Percentiles rank a stretch among this genome's conserved stretches.
phyloP scores from a whole-genome alignment of 1,284 basidiomycete genomes.

The Schizopora paradoxa region DNA sequence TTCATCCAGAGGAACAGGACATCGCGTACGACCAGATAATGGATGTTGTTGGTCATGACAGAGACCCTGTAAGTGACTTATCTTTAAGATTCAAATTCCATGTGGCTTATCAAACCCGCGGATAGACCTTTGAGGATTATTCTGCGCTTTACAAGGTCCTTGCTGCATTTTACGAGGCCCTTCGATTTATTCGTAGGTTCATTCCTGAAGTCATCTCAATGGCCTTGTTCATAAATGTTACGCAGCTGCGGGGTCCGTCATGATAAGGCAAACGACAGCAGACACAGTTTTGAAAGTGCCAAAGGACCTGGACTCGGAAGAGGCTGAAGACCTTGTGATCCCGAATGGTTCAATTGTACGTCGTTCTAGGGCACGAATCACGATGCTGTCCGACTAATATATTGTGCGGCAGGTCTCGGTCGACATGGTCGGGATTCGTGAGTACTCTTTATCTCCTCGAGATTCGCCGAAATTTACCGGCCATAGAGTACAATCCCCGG shows the following conservation, averaged over 20 bases:
- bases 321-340: constrained; percentile 17
- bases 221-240: neutral
- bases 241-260: constrained; percentile 18
- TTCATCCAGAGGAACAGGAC: constrained; percentile 42
- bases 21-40: constrained; percentile 42
- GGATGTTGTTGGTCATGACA: constrained; percentile 34
- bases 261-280: constrained; percentile 14
- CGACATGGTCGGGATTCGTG: constrained; percentile 48
- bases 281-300: constrained; percentile 17
- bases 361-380: neutral
- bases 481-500: constrained; percentile 32
- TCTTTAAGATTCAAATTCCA: neutral
- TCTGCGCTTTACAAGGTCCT: constrained; percentile 40
- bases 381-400: neutral
- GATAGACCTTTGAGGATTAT: constrained; percentile 39
- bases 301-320: constrained; percentile 11
- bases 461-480: neutral
- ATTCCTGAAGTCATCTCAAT: constrained; percentile 5
- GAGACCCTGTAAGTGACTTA: constrained; percentile 33
- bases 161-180: constrained; percentile 39
- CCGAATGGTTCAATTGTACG: constrained; percentile 29
- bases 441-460: constrained; percentile 24
- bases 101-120: neutral
- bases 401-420: constrained; percentile 33
- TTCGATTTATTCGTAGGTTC: constrained; percentile 42